Evolutionary conservation across 176 grass and related monocot genomes (phyloP).

Genomic region (Ensete ventricosum): DNA sequence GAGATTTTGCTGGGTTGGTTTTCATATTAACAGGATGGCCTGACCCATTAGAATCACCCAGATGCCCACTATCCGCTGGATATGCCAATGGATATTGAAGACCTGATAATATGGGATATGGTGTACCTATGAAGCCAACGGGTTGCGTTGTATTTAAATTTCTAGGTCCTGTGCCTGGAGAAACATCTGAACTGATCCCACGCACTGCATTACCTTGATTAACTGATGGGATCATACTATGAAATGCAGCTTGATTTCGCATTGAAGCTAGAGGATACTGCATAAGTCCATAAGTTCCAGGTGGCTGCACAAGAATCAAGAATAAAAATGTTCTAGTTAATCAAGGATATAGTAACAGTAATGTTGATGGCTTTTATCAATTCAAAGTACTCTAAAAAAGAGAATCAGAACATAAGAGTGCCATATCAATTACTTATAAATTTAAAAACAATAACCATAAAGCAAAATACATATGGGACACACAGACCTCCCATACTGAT

Average conservation of each 20-base stretch:
- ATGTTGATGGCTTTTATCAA: not conserved
- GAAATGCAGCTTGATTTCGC: constrained; percentile 82
- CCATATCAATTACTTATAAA: not conserved
- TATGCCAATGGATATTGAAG: constrained; percentile 60
- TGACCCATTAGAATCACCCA: constrained; percentile 38
- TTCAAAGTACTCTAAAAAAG: not conserved
- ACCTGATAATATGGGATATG: constrained; percentile 49
- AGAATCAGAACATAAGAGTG: not conserved
- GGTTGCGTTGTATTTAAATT: constrained; percentile 65
- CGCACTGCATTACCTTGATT: constrained; percentile 57
- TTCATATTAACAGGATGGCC: constrained; percentile 33
- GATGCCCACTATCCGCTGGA: constrained; percentile 40
- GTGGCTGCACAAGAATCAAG: constrained; percentile 35
- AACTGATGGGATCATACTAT: constrained; percentile 56
- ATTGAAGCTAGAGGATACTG: constrained; percentile 81
- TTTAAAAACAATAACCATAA: not conserved
- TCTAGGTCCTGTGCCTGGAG: constrained; percentile 51
- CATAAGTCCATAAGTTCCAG: constrained; percentile 82
- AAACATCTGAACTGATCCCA: constrained; percentile 59
- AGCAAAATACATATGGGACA: not conserved
- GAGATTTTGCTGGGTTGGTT: constrained; percentile 23
- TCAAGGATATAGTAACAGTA: constrained; percentile 8
- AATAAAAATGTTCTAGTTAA: constrained; percentile 17
- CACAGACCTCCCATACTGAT: not conserved
- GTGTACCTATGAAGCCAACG: constrained; percentile 31